These are phyloP conservation scores for Solanum neorickii DNA, from an alignment of 257 asterid genomes.

Conservation along the genomic window DNA sequence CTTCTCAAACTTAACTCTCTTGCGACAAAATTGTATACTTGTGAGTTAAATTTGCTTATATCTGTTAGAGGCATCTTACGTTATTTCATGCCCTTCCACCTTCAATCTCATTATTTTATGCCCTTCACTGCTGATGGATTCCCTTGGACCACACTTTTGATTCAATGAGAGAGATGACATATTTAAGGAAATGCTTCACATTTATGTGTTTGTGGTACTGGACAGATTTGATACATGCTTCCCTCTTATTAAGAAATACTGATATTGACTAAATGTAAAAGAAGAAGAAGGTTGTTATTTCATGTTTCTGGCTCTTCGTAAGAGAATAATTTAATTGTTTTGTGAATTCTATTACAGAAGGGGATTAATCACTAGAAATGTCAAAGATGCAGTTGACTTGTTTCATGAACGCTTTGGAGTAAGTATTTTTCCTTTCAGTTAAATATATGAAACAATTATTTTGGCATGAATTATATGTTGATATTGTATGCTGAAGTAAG, in stretches of 20 bases:
- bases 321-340: background rate
- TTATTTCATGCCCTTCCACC: background rate
- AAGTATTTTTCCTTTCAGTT: slow-evolving; percentile 14
- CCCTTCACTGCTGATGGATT: background rate
- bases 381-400: slow-evolving; percentile 70
- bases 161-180: background rate
- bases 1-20: background rate
- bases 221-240: background rate
- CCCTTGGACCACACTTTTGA: background rate
- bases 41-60: background rate
- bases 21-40: too few species aligned
- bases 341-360: slow-evolving; percentile 43
- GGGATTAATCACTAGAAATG: slow-evolving; percentile 90
- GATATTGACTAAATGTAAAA: background rate
- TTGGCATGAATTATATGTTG: background rate
- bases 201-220: too few species aligned
- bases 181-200: background rate
- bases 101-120: background rate
- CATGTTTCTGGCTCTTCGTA: background rate
- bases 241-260: background rate
- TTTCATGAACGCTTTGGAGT: slow-evolving; percentile 92
- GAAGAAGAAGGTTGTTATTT: background rate
- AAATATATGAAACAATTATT: background rate
- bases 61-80: background rate
- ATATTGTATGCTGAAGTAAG: background rate